Evolutionary conservation across 805 yeast species (phyloP), one percentile per base, ranked within the genome.

Genomic region (Diddensiella santjacobensis): DNA sequence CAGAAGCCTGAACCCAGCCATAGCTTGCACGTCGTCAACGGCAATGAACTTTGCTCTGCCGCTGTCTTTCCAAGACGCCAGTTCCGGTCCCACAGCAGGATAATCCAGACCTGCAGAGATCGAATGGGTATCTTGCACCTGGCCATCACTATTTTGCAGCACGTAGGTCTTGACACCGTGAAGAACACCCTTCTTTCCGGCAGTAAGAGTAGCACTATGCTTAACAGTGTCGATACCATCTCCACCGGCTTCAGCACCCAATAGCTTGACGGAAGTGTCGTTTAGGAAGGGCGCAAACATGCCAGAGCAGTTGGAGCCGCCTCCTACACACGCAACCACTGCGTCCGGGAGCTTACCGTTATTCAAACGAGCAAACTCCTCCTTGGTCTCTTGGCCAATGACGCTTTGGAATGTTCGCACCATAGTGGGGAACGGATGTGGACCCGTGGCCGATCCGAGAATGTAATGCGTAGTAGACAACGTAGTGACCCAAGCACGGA

Each of bases 161-260:
- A 93, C 95, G 60, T 84, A 93, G 3, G 99, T 91, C 69, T 78
- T 86, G 43, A 91, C 97, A 68, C 99, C 99, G 63, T 93, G 99
- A 80, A 93, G 84, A 50, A 93, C 98, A 74, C 99, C 99, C 3
- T 95, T 95, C 53, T 79, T 75, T 63, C 99, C 99, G 30, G 78
- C 96, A n/a, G 96, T 81, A 60, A 93, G 76, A 13, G 98, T 90
- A 22, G 99, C 99, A 42, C 96, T 87, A 68, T 93, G 98, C 60
- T 78, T 74, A n/a, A 74, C 79, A 22, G 97, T 84, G 62, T 87
- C 88, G 44, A 91, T 57, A 65, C 99, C 99, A 58, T 87, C 95
- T 69, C 99, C 99, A 67, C 96, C 99, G 44, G 99, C 99, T 73
- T 93, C 99, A 52, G 90, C 88, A 67, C 99, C 99, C 24, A 90